Conservation (phyloP, 495 filamentous ascomycete species). For the Trichoderma erinaceum region DNA sequence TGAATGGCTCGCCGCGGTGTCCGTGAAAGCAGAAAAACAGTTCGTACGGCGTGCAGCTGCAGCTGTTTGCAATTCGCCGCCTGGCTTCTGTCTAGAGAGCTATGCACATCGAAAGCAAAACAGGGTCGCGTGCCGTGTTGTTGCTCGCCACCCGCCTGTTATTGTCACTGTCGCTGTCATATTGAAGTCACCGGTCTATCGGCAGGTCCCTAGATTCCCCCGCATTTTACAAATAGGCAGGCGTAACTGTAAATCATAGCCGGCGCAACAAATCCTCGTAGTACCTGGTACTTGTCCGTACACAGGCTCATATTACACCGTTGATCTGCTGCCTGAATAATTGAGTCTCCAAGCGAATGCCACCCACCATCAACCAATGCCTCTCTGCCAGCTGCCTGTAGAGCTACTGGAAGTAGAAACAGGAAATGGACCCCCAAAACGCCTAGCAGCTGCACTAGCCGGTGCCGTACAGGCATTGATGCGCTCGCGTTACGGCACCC, state of each 20-base stretch:
- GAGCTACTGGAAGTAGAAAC: no score
- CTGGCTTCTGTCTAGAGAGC: no score
- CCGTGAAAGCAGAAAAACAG: no score
- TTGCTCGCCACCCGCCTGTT: neutral
- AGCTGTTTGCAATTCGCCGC: no score
- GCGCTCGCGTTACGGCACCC: neutral
- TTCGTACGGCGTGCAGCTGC: no score
- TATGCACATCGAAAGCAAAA: neutral
- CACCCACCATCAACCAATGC: neutral
- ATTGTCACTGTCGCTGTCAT: neutral
- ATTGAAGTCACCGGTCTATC: neutral
- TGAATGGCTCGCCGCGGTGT: no score
- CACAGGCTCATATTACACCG: neutral
- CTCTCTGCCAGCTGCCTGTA: no score
- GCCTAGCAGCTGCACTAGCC: neutral
- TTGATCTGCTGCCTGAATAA: no score
- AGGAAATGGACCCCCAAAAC: neutral
- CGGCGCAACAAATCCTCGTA: neutral
- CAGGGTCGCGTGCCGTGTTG: neutral
- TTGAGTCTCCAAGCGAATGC: slow-evolving; percentile 3
- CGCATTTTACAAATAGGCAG: slow-evolving; percentile 9
- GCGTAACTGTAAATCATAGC: neutral
- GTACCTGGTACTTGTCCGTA: neutral
- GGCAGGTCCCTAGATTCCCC: slow-evolving; percentile 14
- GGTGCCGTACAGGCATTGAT: neutral